These are phyloP conservation scores for Mortierella sp. DNA, from an alignment of 371 early-diverging fungal genomes.

Conservation along the genomic window DNA sequence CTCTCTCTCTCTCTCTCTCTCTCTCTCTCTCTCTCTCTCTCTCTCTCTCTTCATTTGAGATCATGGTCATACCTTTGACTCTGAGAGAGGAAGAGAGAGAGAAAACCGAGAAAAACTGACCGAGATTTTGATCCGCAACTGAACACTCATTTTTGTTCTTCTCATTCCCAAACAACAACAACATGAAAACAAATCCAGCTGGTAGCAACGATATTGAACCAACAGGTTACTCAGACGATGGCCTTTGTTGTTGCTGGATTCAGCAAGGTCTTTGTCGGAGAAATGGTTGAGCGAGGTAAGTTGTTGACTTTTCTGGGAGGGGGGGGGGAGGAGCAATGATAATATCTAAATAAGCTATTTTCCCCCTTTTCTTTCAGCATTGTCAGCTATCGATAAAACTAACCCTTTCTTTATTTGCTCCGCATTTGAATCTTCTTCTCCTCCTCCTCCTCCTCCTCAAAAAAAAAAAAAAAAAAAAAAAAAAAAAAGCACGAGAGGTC, in stretches of 20 bases:
- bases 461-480: too few relatives aligned
- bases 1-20: too few relatives aligned
- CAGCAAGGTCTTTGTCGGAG: constrained; percentile 96
- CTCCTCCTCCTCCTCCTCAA: too few relatives aligned
- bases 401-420: not conserved
- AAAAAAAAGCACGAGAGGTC: constrained; percentile 66
- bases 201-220: constrained; percentile 78
- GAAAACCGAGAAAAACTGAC: too few relatives aligned
- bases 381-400: not conserved
- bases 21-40: too few relatives aligned
- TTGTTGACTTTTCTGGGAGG: not conserved
- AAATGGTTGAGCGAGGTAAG: constrained; percentile 90
- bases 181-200: too few relatives aligned
- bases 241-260: constrained; percentile 94
- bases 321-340: too few relatives aligned
- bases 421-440: not conserved
- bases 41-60: too few relatives aligned
- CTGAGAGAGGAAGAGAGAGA: too few relatives aligned
- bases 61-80: too few relatives aligned
- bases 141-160: not conserved
- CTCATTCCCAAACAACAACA: too few relatives aligned
- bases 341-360: not conserved
- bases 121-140: too few relatives aligned
- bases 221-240: constrained; percentile 87
- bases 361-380: not conserved